Evolutionary conservation across 2,329 filamentous ascomycete species (phyloP).

Genomic region (Exophiala oligosperma): DNA sequence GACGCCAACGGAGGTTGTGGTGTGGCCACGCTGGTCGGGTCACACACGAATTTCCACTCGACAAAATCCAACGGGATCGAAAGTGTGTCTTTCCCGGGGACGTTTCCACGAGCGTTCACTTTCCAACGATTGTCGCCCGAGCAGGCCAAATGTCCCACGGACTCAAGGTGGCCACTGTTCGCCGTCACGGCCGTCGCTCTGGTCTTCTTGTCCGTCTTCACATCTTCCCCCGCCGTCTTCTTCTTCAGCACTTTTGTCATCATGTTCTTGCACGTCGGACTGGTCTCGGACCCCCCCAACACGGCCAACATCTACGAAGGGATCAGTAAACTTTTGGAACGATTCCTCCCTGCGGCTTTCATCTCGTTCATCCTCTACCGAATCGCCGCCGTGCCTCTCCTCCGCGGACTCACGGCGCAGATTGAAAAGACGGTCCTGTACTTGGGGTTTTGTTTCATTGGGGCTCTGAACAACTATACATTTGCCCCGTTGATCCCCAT

Average conservation of each 20-base stretch:
- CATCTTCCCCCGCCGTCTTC: constrained; percentile 74
- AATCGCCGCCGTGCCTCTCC: constrained; percentile 73
- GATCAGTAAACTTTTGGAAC: constrained; percentile 74
- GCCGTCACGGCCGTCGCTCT: constrained; percentile 80
- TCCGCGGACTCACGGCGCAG: constrained; percentile 74
- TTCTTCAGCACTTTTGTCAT: constrained; percentile 80
- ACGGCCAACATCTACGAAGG: constrained; percentile 67
- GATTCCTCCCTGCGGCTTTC: constrained; percentile 84
- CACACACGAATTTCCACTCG: constrained; percentile 62
- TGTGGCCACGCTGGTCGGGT: constrained; percentile 72
- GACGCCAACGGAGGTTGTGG: constrained; percentile 76
- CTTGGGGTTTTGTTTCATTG: constrained; percentile 88
- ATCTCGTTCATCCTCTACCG: constrained; percentile 84
- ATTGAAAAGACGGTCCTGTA: constrained; percentile 88
- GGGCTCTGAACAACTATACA: constrained; percentile 90
- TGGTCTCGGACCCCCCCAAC: constrained; percentile 83
- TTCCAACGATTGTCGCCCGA: constrained; percentile 62
- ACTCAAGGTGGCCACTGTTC: constrained; percentile 81
- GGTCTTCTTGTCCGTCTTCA: constrained; percentile 75
- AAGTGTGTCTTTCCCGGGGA: constrained; percentile 78
- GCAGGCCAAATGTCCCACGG: constrained; percentile 65
- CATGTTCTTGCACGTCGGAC: constrained; percentile 84
- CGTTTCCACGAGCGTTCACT: constrained; percentile 83
- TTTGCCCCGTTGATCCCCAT: constrained; percentile 87
- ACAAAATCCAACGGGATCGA: constrained; percentile 71